Evolutionary conservation across 805 yeast species (phyloP).

Genomic region (Cyberlindnera lachancei): DNA sequence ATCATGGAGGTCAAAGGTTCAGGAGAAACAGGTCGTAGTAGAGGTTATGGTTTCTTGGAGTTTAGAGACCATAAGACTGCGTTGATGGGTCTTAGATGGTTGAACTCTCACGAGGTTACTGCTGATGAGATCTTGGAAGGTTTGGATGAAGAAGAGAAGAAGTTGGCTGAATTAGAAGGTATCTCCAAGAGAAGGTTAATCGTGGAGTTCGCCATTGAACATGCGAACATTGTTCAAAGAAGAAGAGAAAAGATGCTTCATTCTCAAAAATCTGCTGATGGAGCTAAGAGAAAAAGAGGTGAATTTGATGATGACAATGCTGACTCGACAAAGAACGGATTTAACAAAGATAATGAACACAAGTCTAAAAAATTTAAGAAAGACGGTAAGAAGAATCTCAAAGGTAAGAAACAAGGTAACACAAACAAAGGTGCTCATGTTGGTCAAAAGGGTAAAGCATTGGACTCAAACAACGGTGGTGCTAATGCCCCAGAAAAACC

Average conservation of each 20-base stretch:
- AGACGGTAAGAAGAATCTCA: constrained; percentile 1
- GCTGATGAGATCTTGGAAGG: constrained; percentile 64
- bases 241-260: constrained; percentile 61
- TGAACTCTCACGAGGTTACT: constrained; percentile 85
- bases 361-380: constrained; percentile 8
- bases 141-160: constrained; percentile 60
- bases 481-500: constrained; percentile 7
- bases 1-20: constrained; percentile 88
- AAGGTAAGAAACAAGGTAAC: constrained; percentile 31
- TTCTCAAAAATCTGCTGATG: constrained; percentile 28
- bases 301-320: constrained; percentile 18
- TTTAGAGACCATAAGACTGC: constrained; percentile 89
- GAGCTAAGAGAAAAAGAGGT: constrained; percentile 21
- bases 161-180: constrained; percentile 45
- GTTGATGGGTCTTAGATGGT: constrained; percentile 93
- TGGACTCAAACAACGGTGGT: neutral
- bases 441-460: constrained; percentile 12
- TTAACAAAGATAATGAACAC: constrained; percentile 11
- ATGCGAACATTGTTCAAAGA: constrained; percentile 88
- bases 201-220: constrained; percentile 94
- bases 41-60: constrained; percentile 96
- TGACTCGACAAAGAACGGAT: constrained; percentile 10
- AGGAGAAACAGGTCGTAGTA: constrained; percentile 80
- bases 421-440: constrained; percentile 33
- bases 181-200: constrained; percentile 62